Base-by-base conservation (phyloP, 257 asterid species). In the Buddleja alternifolia region DNA sequence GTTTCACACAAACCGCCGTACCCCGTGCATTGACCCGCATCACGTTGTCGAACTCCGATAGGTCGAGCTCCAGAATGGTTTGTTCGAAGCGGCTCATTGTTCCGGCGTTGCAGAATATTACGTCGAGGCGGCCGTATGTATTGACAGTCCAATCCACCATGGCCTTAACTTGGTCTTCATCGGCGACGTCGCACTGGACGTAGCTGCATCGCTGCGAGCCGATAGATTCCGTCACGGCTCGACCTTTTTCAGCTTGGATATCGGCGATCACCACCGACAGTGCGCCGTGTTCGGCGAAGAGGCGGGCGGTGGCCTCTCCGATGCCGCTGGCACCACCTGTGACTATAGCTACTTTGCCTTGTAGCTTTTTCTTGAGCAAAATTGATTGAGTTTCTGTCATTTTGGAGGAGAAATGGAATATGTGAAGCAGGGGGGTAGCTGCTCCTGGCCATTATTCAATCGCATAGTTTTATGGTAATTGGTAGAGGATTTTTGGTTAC, bases 91-190 rank as follows among this genome's bases (percentile, higher is more conserved):
- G 15, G 71, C 71, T 67, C 2, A 25, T 0, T 0, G 50, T 45
- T 11, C 84, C 87, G 29, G 83, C 89, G 41, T 86, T 81, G 83
- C 81, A 81, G 61, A 80, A 83, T 78, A 85, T 74, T 47, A 80
- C 44, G 25, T 85, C 85, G 2, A 82, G 74, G 0, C 66, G 79
- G 15, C 84, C 92, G 19, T 77, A 72, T 10, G 45, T 71, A 86
- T n/a, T n/a, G n/a, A n/a, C n/a, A n/a, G n/a, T n/a, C n/a, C n/a
- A n/a, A n/a, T n/a, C n/a, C n/a, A n/a, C 70, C 34, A 84, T 29
- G 32, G 68, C 32, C 25, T 74, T 58, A 9, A 81, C 88, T 50
- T 86, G 85, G n/a, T 76, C 79, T 56, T 84, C 90, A 4, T 84
- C 79, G 36, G 78, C 2, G 7, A 83, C 85, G 48, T 85, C 87